A percentile compares a stretch with the other conserved stretches of the same genome.
phyloP scores from a whole-genome alignment of 2,329 filamentous ascomycete genomes.

The Macroventuria anomochaeta region DNA sequence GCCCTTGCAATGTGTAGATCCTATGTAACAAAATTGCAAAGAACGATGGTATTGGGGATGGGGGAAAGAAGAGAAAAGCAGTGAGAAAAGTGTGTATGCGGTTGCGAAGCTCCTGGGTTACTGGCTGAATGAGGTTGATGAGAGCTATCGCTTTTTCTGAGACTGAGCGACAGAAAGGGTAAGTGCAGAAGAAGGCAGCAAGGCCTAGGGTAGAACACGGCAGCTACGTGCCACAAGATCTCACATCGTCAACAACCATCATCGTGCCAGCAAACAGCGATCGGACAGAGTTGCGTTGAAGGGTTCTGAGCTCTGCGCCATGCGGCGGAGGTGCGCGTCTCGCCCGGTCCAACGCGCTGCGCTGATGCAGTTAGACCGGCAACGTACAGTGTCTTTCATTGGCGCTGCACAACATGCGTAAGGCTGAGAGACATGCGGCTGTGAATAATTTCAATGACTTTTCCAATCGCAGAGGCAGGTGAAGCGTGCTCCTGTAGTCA shows the following conservation, averaged over 20 bases:
- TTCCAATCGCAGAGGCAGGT: no score
- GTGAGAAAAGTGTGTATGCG: background rate
- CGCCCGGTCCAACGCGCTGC: conserved; percentile 13
- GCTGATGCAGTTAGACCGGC: background rate
- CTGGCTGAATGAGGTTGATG: conserved; percentile 10
- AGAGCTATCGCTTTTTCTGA: conserved; percentile 12
- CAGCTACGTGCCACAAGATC: conserved; percentile 19
- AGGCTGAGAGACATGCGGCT: background rate
- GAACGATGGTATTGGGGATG: background rate
- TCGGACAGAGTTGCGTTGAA: background rate
- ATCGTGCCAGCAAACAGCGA: conserved; percentile 5
- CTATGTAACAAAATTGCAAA: background rate
- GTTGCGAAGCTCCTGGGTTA: background rate
- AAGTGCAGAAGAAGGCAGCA: conserved; percentile 19
- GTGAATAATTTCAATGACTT: background rate
- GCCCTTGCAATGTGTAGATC: background rate
- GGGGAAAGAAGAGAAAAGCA: background rate
- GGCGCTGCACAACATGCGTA: background rate
- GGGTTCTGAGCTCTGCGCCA: background rate
- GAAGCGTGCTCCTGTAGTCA: no score
- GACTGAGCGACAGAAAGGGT: conserved; percentile 10
- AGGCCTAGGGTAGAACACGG: conserved; percentile 1
- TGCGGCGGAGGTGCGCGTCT: conserved; percentile 17
- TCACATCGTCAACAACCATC: conserved; percentile 7
- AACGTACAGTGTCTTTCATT: background rate